Evolutionary conservation across 192 early-diverging fungal species (phyloP).

Genomic region (Glomus cerebriforme): DNA sequence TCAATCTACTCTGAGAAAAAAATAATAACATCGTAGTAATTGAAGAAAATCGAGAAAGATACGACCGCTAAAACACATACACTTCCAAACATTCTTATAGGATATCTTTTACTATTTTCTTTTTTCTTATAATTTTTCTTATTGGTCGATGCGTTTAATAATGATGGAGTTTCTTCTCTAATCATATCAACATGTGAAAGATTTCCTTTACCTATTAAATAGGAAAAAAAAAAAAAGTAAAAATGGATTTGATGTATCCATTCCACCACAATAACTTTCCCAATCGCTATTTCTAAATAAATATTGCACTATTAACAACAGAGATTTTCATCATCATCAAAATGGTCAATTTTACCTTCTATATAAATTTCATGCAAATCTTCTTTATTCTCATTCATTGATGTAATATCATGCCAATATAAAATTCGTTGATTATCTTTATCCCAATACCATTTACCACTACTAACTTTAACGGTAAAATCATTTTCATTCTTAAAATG

Average conservation of each 20-base stretch:
- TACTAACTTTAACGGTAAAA: conserved; percentile 37
- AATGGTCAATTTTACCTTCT: neutral
- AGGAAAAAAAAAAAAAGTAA: neutral
- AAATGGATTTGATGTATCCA: neutral
- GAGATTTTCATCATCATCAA: neutral
- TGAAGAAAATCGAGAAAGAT: neutral
- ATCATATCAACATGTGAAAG: neutral
- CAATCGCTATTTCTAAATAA: neutral
- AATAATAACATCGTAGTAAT: neutral
- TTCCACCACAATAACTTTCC: neutral
- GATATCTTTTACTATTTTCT: too few species aligned
- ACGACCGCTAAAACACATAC: neutral
- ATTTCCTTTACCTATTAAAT: neutral
- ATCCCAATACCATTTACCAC: conserved; percentile 36
- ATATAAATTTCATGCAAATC: neutral
- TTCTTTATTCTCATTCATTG: conserved; percentile 5
- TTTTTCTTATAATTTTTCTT: too few species aligned
- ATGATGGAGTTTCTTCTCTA: neutral
- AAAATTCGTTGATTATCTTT: conserved; percentile 37
- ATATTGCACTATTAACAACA: neutral
- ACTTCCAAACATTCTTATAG: neutral
- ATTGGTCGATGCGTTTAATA: neutral
- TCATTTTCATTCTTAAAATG: conserved; percentile 46
- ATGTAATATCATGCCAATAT: conserved; percentile 37
- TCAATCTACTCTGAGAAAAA: too few species aligned